Evolutionary conservation across 2,329 filamentous ascomycete genomes (phyloP), one percentile per base, ranked within the genome.

Genomic region (Alternaria postmessia): DNA sequence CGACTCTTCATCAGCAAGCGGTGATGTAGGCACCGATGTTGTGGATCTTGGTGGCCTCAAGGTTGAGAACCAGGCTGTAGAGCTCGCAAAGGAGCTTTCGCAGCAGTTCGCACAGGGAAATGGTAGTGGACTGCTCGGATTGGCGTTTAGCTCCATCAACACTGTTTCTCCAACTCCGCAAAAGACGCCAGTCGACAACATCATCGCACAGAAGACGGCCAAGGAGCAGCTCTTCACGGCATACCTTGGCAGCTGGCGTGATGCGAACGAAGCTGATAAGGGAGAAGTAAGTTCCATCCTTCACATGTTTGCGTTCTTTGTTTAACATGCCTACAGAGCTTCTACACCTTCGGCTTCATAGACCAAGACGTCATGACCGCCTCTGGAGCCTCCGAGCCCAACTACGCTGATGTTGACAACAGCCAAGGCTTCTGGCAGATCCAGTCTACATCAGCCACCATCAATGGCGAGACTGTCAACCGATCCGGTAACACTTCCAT

Each of bases 381-480:
- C 63, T 83, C 87, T 67, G 87, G 86, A 73, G 84, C 76, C 0
- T 86, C 86, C 20, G 57, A 69, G 2, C 82, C 90, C 59, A 77
- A 80, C 52, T 91, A 88, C 71, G 76, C 82, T 16, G 67, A 78
- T 1, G 82, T 90, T 24, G 82, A 88, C 70, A 83, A 67, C 54
- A 80, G 82, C 14, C 83, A 89, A 61, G 85, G 87, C 3, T 89
- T 86, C 81, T 91, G 88, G 88, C 77, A 84, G 57, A 84, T 91
- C 71, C 82, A 80, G 12, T 80, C 85, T 5, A 80, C 81, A 18
- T 85, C 84, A 32, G 80, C 80, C 24, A 73, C 87, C 46, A 87
- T 86, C 54, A 75, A 77, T 54, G 73, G 74, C 18, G 39, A 67
- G 12, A 68, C 79, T 71, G 77, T 81, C 47, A 52, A 41, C 20